Base-by-base conservation (phyloP, 345 rosid species). In the Triadica sebifera region DNA sequence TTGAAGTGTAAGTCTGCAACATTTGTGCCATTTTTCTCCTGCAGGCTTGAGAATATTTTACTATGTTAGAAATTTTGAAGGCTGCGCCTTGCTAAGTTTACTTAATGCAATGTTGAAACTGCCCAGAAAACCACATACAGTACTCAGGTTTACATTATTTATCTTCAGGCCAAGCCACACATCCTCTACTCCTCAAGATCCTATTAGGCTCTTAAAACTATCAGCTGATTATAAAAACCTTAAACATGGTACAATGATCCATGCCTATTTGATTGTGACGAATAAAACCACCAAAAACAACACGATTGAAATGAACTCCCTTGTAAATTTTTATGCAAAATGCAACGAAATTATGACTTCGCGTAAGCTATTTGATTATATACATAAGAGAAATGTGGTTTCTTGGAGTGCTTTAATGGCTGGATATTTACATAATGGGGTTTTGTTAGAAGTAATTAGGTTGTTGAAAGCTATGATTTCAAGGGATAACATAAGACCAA, bases 351-450 rank as follows among this genome's bases (percentile, higher is more conserved):
- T 78, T 34, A 67, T 73, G 11, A 43, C 61, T 79, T 93, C 96
- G 12, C 93, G 82, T 77, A 77, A 80, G 39, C 0, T 93, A 88
- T 91, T 93, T 74, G 97, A 89, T 73, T 45, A 45, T 49, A 86
- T 90, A 92, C 86, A 53, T 25, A 72, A 77, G 0, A 86, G 93
- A 63, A 89, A 86, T 51, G 90, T 83, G 45, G 90, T 91, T 49
- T 90, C 98, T 77, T 93, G 90, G 86, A 65, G 86, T 65, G 71
- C 98, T 12, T 64, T 94, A 74, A 94, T 94, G 98, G 70, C 80
- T 0, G 94, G 96, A 73, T 90, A 90, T 77, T 79, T 88, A 58
- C 89, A 84, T 67, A 67, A 53, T 51, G 93, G 91, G 67, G 55
- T 74, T 74, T 66, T 82, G 4, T 53, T 64, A 46, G 83, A 94